phyloP scores from a whole-genome alignment of 2,329 filamentous ascomycete species.

The Paraconiothyrium brasiliense region DNA sequence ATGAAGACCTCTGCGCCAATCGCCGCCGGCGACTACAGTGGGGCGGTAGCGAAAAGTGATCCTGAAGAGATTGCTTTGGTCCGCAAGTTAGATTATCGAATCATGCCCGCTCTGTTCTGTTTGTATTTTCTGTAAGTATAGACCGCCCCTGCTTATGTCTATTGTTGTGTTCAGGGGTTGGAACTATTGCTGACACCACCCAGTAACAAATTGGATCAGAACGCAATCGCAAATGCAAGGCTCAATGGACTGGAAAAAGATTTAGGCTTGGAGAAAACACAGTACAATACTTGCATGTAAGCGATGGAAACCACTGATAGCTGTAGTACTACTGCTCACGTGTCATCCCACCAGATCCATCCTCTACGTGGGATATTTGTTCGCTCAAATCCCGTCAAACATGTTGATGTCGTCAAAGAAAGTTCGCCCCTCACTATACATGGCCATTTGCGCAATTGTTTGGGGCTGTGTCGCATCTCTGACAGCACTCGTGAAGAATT shows the following conservation, averaged over 20 bases:
- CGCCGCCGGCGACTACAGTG: constrained; percentile 30
- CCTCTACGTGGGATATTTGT: constrained; percentile 34
- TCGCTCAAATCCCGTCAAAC: constrained; percentile 53
- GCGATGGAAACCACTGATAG: not conserved
- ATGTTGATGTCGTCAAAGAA: constrained; percentile 51
- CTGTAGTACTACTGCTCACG: constrained; percentile 34
- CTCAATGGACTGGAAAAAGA: constrained; percentile 70
- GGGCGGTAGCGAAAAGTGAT: constrained; percentile 34
- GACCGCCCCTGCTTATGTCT: not conserved
- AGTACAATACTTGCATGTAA: constrained; percentile 57
- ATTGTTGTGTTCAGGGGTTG: not conserved
- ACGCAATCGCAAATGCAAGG: constrained; percentile 71
- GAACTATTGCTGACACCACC: not conserved
- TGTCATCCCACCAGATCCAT: constrained; percentile 17
- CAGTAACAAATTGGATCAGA: constrained; percentile 60
- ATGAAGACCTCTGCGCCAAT: constrained; percentile 16
- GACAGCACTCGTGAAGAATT: constrained; percentile 39
- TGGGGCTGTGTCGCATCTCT: constrained; percentile 46
- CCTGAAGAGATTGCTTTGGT: constrained; percentile 38
- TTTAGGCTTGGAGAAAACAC: constrained; percentile 30
- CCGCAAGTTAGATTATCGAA: constrained; percentile 35
- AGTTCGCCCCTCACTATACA: constrained; percentile 43
- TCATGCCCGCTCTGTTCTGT: constrained; percentile 35
- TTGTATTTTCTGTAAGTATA: constrained; percentile 52
- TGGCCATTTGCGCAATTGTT: constrained; percentile 41